Evolutionary conservation across 2,329 filamentous ascomycete genomes (phyloP).

Genomic region (Sordariomycetes sp.): DNA sequence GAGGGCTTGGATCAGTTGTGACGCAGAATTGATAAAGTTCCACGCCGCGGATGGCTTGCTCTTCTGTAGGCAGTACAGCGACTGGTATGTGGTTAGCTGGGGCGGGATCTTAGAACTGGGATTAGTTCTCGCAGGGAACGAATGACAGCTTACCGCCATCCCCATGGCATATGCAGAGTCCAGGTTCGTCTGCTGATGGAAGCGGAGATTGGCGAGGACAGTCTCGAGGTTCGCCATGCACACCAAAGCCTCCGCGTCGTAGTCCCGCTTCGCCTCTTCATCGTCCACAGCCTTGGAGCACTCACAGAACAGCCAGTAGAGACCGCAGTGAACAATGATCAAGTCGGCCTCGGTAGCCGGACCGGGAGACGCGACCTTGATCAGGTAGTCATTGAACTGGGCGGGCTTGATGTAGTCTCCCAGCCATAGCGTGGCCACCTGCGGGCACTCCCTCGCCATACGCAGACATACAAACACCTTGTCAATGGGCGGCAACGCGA

Average conservation of each 20-base stretch:
- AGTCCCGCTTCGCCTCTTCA: constrained; percentile 5
- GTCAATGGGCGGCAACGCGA: constrained; percentile 8
- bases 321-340: constrained; percentile 18
- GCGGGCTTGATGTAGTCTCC: constrained; percentile 7
- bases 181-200: constrained; percentile 15
- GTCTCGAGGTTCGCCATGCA: constrained; percentile 17
- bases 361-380: constrained; percentile 11
- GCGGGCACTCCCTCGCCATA: constrained; percentile 5
- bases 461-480: constrained; percentile 6
- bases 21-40: constrained; percentile 15
- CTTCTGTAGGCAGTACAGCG: constrained; percentile 16
- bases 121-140: not conserved
- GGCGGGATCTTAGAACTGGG: not conserved
- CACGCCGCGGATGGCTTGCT: constrained; percentile 17
- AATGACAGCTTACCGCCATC: constrained; percentile 9
- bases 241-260: constrained; percentile 9
- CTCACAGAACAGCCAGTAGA: constrained; percentile 17
- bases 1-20: constrained; percentile 16
- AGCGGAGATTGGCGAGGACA: constrained; percentile 14
- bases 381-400: constrained; percentile 10
- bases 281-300: constrained; percentile 4
- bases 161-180: constrained; percentile 11
- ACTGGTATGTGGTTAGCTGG: constrained; percentile 8
- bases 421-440: constrained; percentile 7
- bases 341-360: constrained; percentile 15